Percentiles rank a stretch among this genome's conserved stretches.
Conservation (phyloP, 768 basidiomycete genomes). For the Obba rivulosa region DNA sequence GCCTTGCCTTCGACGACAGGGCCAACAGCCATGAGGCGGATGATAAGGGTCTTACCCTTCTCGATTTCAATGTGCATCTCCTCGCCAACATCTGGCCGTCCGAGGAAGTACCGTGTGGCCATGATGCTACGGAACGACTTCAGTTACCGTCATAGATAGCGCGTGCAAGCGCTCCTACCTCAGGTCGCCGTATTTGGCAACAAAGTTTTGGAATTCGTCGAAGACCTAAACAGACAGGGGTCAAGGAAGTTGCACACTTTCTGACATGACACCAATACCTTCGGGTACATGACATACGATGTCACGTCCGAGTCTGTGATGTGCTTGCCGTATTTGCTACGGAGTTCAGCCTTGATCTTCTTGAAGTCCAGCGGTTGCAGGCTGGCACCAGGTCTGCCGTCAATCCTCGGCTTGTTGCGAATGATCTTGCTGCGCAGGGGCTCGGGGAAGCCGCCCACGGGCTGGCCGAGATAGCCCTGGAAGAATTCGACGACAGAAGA, state of each 20-base stretch:
- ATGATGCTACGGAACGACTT: conserved; percentile 54
- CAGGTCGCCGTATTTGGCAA: conserved; percentile 92
- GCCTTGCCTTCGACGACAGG: conserved; percentile 89
- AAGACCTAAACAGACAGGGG: conserved; percentile 57
- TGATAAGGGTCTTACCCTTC: conserved; percentile 94
- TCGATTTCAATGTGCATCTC: conserved; percentile 97
- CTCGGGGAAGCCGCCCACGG: conserved; percentile 98
- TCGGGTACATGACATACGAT: conserved; percentile 98
- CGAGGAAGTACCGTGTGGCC: conserved; percentile 96
- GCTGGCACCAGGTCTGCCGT: conserved; percentile 86
- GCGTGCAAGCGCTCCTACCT: conserved; percentile 45
- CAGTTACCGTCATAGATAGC: neutral
- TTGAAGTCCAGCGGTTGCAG: conserved; percentile 90
- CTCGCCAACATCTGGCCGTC: conserved; percentile 85
- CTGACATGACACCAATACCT: conserved; percentile 42
- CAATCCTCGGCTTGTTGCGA: conserved; percentile 89
- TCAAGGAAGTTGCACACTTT: neutral
- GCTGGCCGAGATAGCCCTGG: conserved; percentile 98
- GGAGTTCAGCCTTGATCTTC: conserved; percentile 89
- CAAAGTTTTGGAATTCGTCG: conserved; percentile 93
- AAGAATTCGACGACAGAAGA: conserved; percentile 97
- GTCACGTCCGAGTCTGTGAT: conserved; percentile 92
- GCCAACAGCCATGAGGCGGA: conserved; percentile 93
- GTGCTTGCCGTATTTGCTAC: conserved; percentile 92
- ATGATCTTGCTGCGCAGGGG: conserved; percentile 89